A percentile compares a stretch with the other conserved stretches of the same genome.
Conservation (phyloP, 2,329 filamentous ascomycete species). For the Talaromyces islandicus region DNA sequence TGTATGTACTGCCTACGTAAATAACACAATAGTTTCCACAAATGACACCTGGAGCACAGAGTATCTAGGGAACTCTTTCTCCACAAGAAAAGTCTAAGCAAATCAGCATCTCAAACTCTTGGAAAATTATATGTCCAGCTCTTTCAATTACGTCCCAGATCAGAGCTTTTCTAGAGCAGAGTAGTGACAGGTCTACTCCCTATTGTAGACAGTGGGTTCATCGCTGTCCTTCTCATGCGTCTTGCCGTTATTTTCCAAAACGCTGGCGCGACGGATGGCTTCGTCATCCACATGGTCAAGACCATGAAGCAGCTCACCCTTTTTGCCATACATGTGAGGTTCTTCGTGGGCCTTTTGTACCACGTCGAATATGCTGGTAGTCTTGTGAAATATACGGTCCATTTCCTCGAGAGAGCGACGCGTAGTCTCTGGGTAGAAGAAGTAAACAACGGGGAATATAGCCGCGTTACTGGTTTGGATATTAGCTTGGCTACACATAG, state of each 20-base stretch:
- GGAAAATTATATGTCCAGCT: no score
- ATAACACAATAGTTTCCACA: no score
- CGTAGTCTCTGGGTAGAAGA: slow-evolving; percentile 58
- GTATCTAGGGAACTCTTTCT: no score
- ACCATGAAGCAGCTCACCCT: slow-evolving; percentile 49
- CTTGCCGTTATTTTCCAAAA: neutral
- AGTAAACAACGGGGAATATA: slow-evolving; percentile 53
- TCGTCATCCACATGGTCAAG: slow-evolving; percentile 14
- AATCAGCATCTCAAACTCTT: no score
- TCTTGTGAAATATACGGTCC: slow-evolving; percentile 60
- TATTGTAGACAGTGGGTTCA: slow-evolving; percentile 2
- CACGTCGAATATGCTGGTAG: slow-evolving; percentile 43
- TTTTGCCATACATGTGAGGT: slow-evolving; percentile 53
- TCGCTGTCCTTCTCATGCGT: neutral
- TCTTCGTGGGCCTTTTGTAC: slow-evolving; percentile 46
- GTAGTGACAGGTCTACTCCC: no score
- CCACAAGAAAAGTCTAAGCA: no score
- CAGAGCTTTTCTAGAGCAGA: no score
- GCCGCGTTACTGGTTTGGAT: slow-evolving; percentile 41
- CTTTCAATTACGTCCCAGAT: no score
- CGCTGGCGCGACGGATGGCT: slow-evolving; percentile 12
- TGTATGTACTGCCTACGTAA: no score
- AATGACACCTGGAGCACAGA: no score
- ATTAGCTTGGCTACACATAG: slow-evolving; percentile 7
- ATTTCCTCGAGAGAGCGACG: slow-evolving; percentile 61